Evolutionary conservation across 139 green algal genomes (phyloP).

Genomic region (Chlorella sp.): DNA sequence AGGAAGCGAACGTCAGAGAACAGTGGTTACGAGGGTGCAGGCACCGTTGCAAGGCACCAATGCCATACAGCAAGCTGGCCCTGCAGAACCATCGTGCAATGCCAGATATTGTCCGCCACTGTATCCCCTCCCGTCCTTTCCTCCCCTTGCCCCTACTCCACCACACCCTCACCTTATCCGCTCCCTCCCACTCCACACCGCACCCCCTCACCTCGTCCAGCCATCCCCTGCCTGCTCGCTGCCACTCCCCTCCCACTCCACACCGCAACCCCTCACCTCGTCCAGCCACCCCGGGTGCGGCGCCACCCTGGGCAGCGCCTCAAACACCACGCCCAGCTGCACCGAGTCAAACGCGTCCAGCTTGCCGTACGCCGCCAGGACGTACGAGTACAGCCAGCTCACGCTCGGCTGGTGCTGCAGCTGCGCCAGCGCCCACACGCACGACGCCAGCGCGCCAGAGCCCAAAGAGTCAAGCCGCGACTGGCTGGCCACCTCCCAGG

Average conservation of each 20-base stretch:
- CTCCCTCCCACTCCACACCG: too few relatives aligned
- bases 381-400: constrained; percentile 47
- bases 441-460: constrained; percentile 13
- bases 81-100: too few relatives aligned
- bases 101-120: too few relatives aligned
- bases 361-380: constrained; percentile 29
- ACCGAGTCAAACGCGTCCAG: constrained; percentile 30
- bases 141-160: too few relatives aligned
- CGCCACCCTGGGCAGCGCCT: constrained; percentile 31
- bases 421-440: constrained; percentile 18
- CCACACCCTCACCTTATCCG: too few relatives aligned
- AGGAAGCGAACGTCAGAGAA: too few relatives aligned
- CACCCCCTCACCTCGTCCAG: constrained; percentile 29
- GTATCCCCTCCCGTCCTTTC: too few relatives aligned
- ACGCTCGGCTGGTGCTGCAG: constrained; percentile 17
- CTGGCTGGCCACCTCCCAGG: constrained; percentile 19
- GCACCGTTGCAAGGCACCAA: too few relatives aligned
- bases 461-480: constrained; percentile 10
- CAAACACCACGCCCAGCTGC: constrained; percentile 38
- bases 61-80: too few relatives aligned
- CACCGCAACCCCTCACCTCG: constrained; percentile 14
- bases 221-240: constrained; percentile 6
- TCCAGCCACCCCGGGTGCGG: constrained; percentile 35
- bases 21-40: too few relatives aligned
- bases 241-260: constrained; percentile 17